A percentile compares a stretch with the other conserved stretches of the same genome.
phyloP scores from a whole-genome alignment of 352 stramenopile species.

The Phytophthora constricta region DNA sequence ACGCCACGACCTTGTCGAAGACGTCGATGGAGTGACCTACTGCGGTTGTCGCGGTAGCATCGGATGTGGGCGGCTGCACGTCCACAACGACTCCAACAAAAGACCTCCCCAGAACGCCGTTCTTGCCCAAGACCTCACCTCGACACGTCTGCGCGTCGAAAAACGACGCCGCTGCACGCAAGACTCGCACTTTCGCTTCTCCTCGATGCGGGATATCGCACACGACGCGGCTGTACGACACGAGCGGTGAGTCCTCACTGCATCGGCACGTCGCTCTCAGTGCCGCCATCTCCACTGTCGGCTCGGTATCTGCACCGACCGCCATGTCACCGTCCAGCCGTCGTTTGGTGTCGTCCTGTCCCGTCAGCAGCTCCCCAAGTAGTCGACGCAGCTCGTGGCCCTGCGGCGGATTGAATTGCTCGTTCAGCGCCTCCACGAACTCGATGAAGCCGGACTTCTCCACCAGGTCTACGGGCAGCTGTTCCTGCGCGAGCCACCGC shows the following conservation, averaged over 20 bases:
- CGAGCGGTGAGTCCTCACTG: constrained; percentile 36
- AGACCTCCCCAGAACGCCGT: constrained; percentile 46
- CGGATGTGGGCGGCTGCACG: constrained; percentile 14
- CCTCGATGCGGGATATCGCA: constrained; percentile 32
- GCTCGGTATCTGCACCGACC: not conserved
- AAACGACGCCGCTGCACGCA: constrained; percentile 40
- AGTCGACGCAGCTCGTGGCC: constrained; percentile 36
- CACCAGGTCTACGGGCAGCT: constrained; percentile 50
- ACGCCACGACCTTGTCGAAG: constrained; percentile 45
- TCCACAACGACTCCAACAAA: constrained; percentile 50
- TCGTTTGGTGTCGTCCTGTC: constrained; percentile 18
- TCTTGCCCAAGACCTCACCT: constrained; percentile 40
- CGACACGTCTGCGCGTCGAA: constrained; percentile 43
- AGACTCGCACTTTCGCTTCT: constrained; percentile 44
- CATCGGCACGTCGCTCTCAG: constrained; percentile 45
- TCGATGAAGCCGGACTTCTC: constrained; percentile 44
- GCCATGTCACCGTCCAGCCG: constrained; percentile 7
- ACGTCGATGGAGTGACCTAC: constrained; percentile 18
- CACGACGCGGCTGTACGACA: constrained; percentile 35
- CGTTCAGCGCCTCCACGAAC: constrained; percentile 49
- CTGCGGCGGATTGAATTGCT: constrained; percentile 36
- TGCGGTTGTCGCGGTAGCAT: constrained; percentile 3
- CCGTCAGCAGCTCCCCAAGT: constrained; percentile 26
- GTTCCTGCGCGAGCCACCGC: constrained; percentile 52
- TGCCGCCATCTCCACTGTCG: constrained; percentile 35